Evolutionary conservation across 805 yeast species (phyloP), one percentile per base, ranked within the genome.

Genomic region (Komagataella kurtzmanii): DNA sequence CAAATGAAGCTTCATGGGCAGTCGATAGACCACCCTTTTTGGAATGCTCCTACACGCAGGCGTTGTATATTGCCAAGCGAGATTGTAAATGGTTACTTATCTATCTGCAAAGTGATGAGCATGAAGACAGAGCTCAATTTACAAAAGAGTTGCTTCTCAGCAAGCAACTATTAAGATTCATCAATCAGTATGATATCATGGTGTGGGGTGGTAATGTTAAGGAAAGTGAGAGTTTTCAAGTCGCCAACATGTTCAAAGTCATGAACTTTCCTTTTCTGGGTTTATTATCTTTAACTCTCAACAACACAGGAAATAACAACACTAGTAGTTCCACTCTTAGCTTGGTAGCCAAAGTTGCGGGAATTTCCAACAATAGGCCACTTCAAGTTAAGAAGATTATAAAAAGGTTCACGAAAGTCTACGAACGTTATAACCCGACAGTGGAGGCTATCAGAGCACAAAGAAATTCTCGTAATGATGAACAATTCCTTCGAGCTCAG

Each of bases 161-260:
- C 53, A 74, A 71, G 2, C 65, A 63, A 23, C 79, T 86, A 51
- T 66, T 77, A 12, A 64, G 70, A 44, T 70, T 73, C 58, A 60
- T 80, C 51, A 67, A 66, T 18, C 74, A 76, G 18, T 75, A 73
- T 48, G 75, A 85, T 47, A 62, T 83, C 2, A 56, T 87, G 3
- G 66, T 87, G 1, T 91, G 98, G 98, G 95, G 90, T 46, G 96
- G 97, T 7, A 83, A 87, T 61, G 77, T 85, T 21, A 75, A 77
- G n/a, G 80, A 81, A 52, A 79, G 89, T 18, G 98, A 91, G 64
- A 87, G 91, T 1, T 81, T 79, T 60, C 95, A 88, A 58, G 81
- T 88, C 14, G 85, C 95, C 0, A 82, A 85, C 60, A 80, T 83
- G 44, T 74, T 90, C 54, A 76, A 78, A 53, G 83, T 83, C 45